Evolutionary conservation across 2,329 filamentous ascomycete species (phyloP).

Genomic region (Lasiodiplodia sp.): DNA sequence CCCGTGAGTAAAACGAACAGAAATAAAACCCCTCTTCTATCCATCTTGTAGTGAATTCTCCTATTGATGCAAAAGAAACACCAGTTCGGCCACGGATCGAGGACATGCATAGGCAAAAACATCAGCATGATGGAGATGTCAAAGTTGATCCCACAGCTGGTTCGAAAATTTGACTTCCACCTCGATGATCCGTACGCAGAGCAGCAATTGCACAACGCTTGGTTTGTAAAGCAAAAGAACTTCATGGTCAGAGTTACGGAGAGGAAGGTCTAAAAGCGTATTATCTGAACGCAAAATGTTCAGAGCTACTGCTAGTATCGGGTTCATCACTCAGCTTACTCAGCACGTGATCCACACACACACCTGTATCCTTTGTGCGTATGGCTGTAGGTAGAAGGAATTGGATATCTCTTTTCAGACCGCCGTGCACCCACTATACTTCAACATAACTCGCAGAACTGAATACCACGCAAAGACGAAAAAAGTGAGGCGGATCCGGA

Average conservation of each 20-base stretch:
- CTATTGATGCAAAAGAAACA: constrained; percentile 37
- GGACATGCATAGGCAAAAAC: constrained; percentile 46
- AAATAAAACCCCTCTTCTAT: background rate
- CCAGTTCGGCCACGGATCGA: constrained; percentile 49
- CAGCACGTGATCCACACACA: too few relatives aligned
- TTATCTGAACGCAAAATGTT: too few relatives aligned
- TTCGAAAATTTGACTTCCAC: constrained; percentile 2
- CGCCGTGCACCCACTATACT: too few relatives aligned
- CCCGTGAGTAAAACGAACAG: background rate
- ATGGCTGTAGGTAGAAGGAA: too few relatives aligned
- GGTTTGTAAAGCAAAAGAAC: constrained; percentile 22
- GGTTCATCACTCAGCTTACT: too few relatives aligned
- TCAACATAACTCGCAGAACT: too few relatives aligned
- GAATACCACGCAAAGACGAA: too few relatives aligned
- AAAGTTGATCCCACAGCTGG: constrained; percentile 42
- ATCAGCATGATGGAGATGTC: constrained; percentile 46
- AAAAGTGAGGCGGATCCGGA: too few relatives aligned
- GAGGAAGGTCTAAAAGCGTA: background rate
- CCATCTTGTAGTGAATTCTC: too few relatives aligned
- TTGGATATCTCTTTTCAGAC: too few relatives aligned
- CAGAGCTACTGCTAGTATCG: too few relatives aligned
- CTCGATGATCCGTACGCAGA: background rate
- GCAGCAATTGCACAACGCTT: background rate
- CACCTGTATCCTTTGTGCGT: too few relatives aligned
- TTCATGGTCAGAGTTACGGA: constrained; percentile 37